Base-by-base conservation (phyloP, 2,329 filamentous ascomycete genomes). In the Exserohilum turcica region DNA sequence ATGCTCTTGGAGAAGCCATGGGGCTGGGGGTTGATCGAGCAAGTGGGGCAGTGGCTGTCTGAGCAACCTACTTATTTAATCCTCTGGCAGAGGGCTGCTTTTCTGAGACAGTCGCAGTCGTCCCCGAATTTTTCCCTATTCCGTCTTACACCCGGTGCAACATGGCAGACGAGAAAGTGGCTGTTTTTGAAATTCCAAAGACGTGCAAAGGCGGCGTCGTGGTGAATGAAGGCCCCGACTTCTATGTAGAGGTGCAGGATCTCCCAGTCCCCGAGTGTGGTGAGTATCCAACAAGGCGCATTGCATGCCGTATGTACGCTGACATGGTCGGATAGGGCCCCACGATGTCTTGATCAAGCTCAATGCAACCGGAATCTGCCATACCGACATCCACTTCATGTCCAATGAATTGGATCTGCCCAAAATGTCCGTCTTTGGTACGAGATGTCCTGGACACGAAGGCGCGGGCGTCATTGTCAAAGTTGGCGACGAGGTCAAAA, bases 401-500 rank as follows among this genome's bases (percentile, higher is more conserved):
- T 56, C 80, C 42, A 78, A 79, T 48, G 83, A 86, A 63, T 78
- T 81, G 71, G 78, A 75, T 0, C 48, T 70, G 6, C 72, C 71
- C 1, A 69, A 70, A 35, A 76, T 76, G 72, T 71, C 67, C 6
- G 57, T 60, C 0, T 73, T 80, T 32, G 76, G 77, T 5, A 75
- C 76, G 1, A 74, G 74, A 16, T 82, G 78, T 12, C 75, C 80
- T 0, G 81, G 80, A 3, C 83, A 85, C 66, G 82, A 84, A 66
- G 83, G 84, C 21, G 81, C 82, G 2, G 83, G 84, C 5, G 76
- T 84, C 0, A 82, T 86, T 6, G 83, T 85, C 27, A 80, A 84
- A 46, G 65, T 84, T 3, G 83, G 84, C 10, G 66, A 75, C 10
- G 78, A 80, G 27, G 82, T 85, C 15, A 81, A 78, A 62, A 79